Conservation (phyloP, 2,329 filamentous ascomycete genomes). For the Emydomyces testavorans region DNA sequence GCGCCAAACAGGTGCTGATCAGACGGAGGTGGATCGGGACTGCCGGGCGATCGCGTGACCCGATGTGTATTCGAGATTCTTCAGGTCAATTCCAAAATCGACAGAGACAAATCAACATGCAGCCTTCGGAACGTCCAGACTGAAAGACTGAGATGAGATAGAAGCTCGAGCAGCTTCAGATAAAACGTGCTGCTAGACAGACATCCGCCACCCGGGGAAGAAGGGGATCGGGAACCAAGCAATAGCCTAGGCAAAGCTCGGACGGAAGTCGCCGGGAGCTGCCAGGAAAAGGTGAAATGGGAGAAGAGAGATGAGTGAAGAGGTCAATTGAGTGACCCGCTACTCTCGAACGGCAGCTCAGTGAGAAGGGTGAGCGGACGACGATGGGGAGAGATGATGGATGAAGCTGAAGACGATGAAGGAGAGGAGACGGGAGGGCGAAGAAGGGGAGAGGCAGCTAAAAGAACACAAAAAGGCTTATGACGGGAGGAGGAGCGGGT, state of each 20-base stretch:
- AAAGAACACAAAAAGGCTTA: neutral
- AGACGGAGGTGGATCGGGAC: too few relatives aligned
- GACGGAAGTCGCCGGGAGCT: neutral
- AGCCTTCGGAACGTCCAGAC: neutral
- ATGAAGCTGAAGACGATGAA: neutral
- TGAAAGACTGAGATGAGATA: neutral
- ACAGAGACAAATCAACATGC: neutral
- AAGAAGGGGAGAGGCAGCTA: neutral
- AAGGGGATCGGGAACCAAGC: neutral
- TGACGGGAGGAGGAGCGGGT: slow-evolving; percentile 4
- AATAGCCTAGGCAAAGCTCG: neutral
- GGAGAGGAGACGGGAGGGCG: neutral
- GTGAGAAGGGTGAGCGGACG: slow-evolving; percentile 2
- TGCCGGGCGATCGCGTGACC: neutral
- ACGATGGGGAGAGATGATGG: neutral
- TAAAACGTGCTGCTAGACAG: neutral
- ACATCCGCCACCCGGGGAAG: neutral
- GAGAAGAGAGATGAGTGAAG: neutral
- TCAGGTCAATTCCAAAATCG: neutral
- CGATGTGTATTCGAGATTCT: too few relatives aligned
- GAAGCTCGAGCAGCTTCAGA: neutral
- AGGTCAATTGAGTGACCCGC: neutral
- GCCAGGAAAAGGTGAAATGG: neutral
- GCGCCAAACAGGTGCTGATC: too few relatives aligned
- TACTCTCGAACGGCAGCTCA: neutral